Percentiles rank a stretch among this genome's conserved stretches.
Evolutionary conservation across 2,329 filamentous ascomycete species (phyloP).

Genomic region (Ustulina deusta): DNA sequence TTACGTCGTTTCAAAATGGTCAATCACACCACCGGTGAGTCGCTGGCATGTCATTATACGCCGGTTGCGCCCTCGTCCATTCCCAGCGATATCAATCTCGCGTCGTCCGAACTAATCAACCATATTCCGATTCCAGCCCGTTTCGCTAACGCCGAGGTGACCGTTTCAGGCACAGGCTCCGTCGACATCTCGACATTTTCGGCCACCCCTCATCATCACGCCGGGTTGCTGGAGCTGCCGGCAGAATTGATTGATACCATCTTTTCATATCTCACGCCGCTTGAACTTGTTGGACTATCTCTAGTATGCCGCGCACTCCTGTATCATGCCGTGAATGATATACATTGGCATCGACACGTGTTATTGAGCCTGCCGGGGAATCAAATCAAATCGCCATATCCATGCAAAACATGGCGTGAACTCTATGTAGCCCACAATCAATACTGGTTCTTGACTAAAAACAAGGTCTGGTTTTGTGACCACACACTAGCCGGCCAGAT

Average conservation of each 20-base stretch:
- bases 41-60: not conserved
- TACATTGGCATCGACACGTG: slow-evolving; percentile 78
- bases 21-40: slow-evolving; percentile 13
- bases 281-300: slow-evolving; percentile 71
- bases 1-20: slow-evolving; percentile 35
- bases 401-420: slow-evolving; percentile 73
- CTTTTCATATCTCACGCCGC: slow-evolving; percentile 72
- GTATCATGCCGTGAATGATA: slow-evolving; percentile 71
- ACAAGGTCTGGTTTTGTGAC: slow-evolving; percentile 90
- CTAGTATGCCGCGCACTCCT: slow-evolving; percentile 72
- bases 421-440: slow-evolving; percentile 81
- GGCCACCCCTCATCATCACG: slow-evolving; percentile 11
- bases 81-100: not conserved
- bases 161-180: slow-evolving; percentile 12
- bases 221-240: slow-evolving; percentile 70
- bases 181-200: slow-evolving; percentile 21
- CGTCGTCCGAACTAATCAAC: not conserved
- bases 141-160: slow-evolving; percentile 11
- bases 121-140: not conserved
- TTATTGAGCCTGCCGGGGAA: slow-evolving; percentile 73
- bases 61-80: not conserved
- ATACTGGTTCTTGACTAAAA: slow-evolving; percentile 84
- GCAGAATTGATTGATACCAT: slow-evolving; percentile 81
- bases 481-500: slow-evolving; percentile 78
- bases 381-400: slow-evolving; percentile 65